phyloP scores from a whole-genome alignment of 352 stramenopile species.

The Phytophthora uliginosa region DNA sequence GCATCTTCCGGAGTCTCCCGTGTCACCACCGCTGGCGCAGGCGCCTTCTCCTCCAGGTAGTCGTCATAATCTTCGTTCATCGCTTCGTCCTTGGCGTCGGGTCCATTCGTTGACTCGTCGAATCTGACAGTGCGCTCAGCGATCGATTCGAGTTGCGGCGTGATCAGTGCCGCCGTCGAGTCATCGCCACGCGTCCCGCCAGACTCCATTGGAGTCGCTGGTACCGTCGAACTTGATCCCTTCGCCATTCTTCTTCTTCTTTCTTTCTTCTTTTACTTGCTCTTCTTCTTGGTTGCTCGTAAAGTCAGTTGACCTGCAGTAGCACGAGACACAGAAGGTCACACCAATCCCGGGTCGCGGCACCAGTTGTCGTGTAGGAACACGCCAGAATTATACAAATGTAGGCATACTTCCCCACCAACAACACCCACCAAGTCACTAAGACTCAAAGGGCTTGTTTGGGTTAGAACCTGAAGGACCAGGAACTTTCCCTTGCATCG shows the following conservation, averaged over 20 bases:
- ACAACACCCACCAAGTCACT: too few species aligned
- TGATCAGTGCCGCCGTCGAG: neutral
- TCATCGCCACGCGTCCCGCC: neutral
- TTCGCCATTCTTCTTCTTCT: slow-evolving; percentile 5
- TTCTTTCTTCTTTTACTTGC: slow-evolving; percentile 1
- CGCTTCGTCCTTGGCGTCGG: slow-evolving; percentile 12
- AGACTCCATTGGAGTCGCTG: slow-evolving; percentile 10
- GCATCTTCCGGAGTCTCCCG: slow-evolving; percentile 1
- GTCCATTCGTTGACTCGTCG: neutral
- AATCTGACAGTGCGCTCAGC: neutral
- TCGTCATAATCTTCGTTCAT: neutral
- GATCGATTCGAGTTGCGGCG: neutral
- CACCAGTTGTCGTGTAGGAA: neutral
- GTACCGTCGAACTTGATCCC: slow-evolving; percentile 8
- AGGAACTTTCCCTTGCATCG: too few species aligned
- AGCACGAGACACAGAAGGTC: neutral
- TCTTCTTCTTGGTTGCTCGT: neutral
- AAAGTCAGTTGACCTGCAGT: neutral
- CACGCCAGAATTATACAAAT: neutral
- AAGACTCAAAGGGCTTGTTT: too few species aligned
- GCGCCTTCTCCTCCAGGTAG: slow-evolving; percentile 3
- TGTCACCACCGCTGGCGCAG: neutral
- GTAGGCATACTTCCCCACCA: too few species aligned
- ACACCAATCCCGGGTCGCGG: neutral
- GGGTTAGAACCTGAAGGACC: too few species aligned